These are phyloP conservation scores for Hypoxylon lenormandii DNA, from an alignment of 495 filamentous ascomycete genomes.

Conservation along the genomic window DNA sequence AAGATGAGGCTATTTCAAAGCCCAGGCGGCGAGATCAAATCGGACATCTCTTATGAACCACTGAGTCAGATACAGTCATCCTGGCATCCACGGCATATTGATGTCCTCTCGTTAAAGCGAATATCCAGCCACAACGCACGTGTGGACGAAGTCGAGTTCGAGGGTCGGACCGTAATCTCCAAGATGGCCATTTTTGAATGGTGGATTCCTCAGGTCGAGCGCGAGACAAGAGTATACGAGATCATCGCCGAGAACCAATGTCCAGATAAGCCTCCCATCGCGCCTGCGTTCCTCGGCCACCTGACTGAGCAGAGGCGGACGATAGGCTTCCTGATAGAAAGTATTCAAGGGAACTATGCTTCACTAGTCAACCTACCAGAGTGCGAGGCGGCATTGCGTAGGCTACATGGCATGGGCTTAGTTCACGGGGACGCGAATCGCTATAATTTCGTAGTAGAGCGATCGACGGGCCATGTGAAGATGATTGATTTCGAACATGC, in stretches of 20 bases:
- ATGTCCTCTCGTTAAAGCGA: constrained; percentile 5
- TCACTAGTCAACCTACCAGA: constrained; percentile 2
- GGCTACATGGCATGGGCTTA: constrained; percentile 31
- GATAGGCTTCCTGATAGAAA: constrained; percentile 55
- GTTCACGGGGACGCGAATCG: constrained; percentile 37
- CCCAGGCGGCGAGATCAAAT: not conserved
- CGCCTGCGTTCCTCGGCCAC: constrained; percentile 54
- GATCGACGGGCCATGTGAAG: constrained; percentile 7
- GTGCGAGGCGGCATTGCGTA: constrained; percentile 24
- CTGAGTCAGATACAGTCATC: not conserved
- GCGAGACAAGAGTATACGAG: constrained; percentile 48
- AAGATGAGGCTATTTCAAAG: constrained; percentile 1
- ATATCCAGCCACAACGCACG: constrained; percentile 15
- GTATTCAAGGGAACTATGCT: constrained; percentile 37
- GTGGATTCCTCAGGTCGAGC: constrained; percentile 40
- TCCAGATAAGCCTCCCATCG: constrained; percentile 33
- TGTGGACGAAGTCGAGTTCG: not conserved
- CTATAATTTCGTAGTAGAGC: constrained; percentile 33
- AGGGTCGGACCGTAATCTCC: not conserved
- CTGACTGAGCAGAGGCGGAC: constrained; percentile 52
- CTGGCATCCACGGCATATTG: constrained; percentile 12
- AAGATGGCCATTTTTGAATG: constrained; percentile 25
- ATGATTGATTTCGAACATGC: constrained; percentile 43
- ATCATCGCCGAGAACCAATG: constrained; percentile 13
- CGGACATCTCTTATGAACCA: constrained; percentile 1